Evolutionary conservation across 2,329 filamentous ascomycete species (phyloP).

Genomic region (Ceratocystis albifundus): DNA sequence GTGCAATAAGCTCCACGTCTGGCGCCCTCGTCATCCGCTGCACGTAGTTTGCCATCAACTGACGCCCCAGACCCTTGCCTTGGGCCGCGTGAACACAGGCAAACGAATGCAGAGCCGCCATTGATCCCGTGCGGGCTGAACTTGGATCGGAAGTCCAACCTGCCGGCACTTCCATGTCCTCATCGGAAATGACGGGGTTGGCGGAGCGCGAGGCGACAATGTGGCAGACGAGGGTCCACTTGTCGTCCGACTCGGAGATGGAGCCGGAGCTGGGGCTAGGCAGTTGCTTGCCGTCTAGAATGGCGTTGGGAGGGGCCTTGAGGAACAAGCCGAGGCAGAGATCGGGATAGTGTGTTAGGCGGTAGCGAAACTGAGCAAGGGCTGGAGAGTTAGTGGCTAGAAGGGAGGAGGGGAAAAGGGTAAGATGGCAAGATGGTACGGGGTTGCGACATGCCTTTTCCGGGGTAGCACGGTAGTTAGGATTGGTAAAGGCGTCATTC

Average conservation of each 20-base stretch:
- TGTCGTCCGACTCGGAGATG: slow-evolving; percentile 25
- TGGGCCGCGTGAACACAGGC: slow-evolving; percentile 68
- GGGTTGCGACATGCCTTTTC: slow-evolving; percentile 40
- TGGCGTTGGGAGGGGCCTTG: slow-evolving; percentile 33
- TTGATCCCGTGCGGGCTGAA: slow-evolving; percentile 43
- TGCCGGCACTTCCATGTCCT: slow-evolving; percentile 60
- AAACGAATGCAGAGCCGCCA: slow-evolving; percentile 71
- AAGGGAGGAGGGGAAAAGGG: background rate
- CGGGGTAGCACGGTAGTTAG: slow-evolving; percentile 38
- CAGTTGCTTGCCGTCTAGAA: slow-evolving; percentile 10
- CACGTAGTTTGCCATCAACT: slow-evolving; percentile 63
- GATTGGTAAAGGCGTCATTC: slow-evolving; percentile 42
- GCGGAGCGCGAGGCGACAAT: slow-evolving; percentile 62
- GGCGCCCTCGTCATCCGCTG: slow-evolving; percentile 61
- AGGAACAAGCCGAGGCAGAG: slow-evolving; percentile 69
- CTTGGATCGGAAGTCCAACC: slow-evolving; percentile 46
- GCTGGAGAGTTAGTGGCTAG: background rate
- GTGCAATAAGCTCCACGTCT: slow-evolving; percentile 58
- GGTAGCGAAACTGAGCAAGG: slow-evolving; percentile 55
- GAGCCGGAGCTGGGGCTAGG: background rate
- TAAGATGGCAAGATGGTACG: background rate
- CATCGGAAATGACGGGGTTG: slow-evolving; percentile 54
- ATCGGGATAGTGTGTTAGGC: slow-evolving; percentile 61
- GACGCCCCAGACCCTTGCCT: slow-evolving; percentile 58
- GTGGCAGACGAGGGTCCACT: slow-evolving; percentile 60